A percentile compares a stretch with the other conserved stretches of the same genome.
These are phyloP conservation scores for Volutella citrinella DNA, from an alignment of 2,329 filamentous ascomycete genomes.

Conservation along the genomic window DNA sequence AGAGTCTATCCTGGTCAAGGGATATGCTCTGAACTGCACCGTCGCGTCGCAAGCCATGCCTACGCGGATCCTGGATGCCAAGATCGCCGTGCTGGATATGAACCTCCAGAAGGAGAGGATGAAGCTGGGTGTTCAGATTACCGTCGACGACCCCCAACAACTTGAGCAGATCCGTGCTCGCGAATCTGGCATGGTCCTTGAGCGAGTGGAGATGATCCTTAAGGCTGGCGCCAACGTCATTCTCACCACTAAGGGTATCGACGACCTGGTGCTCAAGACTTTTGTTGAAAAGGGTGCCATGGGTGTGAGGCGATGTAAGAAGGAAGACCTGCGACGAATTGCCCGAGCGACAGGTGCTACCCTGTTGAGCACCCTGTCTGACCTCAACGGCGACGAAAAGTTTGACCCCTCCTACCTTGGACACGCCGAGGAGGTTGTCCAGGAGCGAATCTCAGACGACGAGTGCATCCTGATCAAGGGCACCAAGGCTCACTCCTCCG, in stretches of 20 bases:
- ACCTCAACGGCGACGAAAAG: constrained; percentile 95
- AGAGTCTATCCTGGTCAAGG: constrained; percentile 89
- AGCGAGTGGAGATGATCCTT: constrained; percentile 94
- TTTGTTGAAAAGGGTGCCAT: constrained; percentile 95
- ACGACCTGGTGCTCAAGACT: constrained; percentile 90
- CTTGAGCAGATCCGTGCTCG: constrained; percentile 94
- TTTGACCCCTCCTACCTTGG: constrained; percentile 90
- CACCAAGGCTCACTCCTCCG: constrained; percentile 89
- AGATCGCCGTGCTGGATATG: constrained; percentile 96
- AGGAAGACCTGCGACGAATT: constrained; percentile 94
- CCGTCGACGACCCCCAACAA: constrained; percentile 94
- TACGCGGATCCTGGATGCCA: constrained; percentile 86
- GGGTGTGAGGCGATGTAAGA: constrained; percentile 95
- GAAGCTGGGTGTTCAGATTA: constrained; percentile 98
- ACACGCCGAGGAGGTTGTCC: constrained; percentile 90
- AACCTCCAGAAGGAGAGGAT: constrained; percentile 98
- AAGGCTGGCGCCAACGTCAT: constrained; percentile 97
- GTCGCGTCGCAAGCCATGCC: constrained; percentile 98
- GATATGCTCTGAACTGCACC: constrained; percentile 97
- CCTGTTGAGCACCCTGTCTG: constrained; percentile 87
- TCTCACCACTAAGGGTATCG: constrained; percentile 96
- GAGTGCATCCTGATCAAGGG: constrained; percentile 97
- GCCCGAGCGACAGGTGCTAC: constrained; percentile 95
- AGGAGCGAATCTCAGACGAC: constrained; percentile 97
- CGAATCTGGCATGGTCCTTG: constrained; percentile 88